Conservation (phyloP, 139 green algal species). For the Diplosphaera chodatii region DNA sequence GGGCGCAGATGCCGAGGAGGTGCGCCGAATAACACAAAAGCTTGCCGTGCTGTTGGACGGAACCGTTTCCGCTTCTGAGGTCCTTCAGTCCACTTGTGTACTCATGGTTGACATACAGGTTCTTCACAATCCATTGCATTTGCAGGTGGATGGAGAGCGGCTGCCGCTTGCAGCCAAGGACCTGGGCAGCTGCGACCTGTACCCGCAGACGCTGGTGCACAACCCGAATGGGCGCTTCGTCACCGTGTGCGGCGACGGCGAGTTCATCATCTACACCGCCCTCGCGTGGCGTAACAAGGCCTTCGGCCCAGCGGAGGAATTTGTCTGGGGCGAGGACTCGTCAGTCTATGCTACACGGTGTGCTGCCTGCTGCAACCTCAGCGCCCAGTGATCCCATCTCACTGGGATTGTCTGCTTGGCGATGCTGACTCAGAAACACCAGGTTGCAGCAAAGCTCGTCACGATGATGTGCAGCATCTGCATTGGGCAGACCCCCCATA, state of each 20-base stretch:
- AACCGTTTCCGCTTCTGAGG: no score
- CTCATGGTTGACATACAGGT: no score
- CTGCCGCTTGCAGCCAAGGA: conserved; percentile 95
- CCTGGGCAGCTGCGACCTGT: conserved; percentile 89
- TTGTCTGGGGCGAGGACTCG: conserved; percentile 87
- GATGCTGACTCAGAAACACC: no score
- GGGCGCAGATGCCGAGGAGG: conserved; percentile 55
- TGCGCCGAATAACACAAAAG: no score
- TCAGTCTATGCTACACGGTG: conserved; percentile 78
- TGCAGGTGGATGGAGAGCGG: conserved; percentile 74
- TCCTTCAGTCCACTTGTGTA: no score
- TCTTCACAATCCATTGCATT: no score
- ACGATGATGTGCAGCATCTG: no score
- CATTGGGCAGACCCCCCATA: no score
- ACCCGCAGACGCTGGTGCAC: conserved; percentile 87
- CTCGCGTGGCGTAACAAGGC: conserved; percentile 98
- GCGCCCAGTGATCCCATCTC: no score
- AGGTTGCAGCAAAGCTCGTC: no score
- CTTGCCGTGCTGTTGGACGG: no score
- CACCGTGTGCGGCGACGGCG: conserved; percentile 90
- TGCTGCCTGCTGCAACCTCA: neutral
- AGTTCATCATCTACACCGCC: conserved; percentile 99
- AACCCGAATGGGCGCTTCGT: conserved; percentile 98
- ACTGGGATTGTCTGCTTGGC: no score
- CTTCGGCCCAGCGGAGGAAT: conserved; percentile 86